Evolutionary conservation across 2,329 filamentous ascomycete genomes (phyloP).

Genomic region (Verticillium zaregamsianum): DNA sequence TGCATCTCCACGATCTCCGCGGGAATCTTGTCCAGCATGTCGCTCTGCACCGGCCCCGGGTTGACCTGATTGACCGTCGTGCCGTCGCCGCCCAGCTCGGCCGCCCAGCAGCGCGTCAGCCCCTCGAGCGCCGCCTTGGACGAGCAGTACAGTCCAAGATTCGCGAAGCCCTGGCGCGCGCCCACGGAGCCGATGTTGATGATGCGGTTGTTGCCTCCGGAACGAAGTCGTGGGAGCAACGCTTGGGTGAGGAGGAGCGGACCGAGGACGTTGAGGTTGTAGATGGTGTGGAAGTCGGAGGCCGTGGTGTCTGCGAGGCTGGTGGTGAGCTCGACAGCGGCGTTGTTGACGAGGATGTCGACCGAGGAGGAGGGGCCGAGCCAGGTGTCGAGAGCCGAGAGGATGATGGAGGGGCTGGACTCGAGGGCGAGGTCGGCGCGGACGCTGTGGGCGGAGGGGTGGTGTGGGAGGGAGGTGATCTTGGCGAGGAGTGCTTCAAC

Average conservation of each 20-base stretch:
- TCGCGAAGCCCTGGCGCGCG: constrained; percentile 38
- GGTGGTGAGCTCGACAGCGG: constrained; percentile 29
- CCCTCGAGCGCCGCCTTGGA: constrained; percentile 59
- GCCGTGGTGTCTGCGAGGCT: constrained; percentile 35
- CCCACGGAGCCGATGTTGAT: constrained; percentile 57
- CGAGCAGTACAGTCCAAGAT: constrained; percentile 46
- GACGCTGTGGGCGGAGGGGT: constrained; percentile 9
- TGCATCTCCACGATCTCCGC: constrained; percentile 43
- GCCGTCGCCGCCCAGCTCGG: constrained; percentile 50
- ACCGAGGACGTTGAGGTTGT: constrained; percentile 53
- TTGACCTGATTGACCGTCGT: constrained; percentile 59
- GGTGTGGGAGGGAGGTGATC: constrained; percentile 8
- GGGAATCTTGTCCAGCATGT: constrained; percentile 51
- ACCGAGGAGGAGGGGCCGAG: constrained; percentile 13
- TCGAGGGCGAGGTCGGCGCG: constrained; percentile 17
- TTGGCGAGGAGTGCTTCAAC: constrained; percentile 9
- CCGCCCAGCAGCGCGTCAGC: constrained; percentile 54
- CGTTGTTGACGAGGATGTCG: constrained; percentile 35
- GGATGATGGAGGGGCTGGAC: constrained; percentile 22
- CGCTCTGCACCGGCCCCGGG: constrained; percentile 54
- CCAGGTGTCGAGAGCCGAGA: constrained; percentile 22
- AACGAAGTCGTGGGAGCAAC: constrained; percentile 44
- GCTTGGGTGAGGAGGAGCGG: constrained; percentile 50
- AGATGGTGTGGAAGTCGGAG: constrained; percentile 49
- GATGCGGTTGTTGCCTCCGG: constrained; percentile 38